phyloP scores from a whole-genome alignment of 2,329 filamentous ascomycete species.

The Colletotrichum tropicale region DNA sequence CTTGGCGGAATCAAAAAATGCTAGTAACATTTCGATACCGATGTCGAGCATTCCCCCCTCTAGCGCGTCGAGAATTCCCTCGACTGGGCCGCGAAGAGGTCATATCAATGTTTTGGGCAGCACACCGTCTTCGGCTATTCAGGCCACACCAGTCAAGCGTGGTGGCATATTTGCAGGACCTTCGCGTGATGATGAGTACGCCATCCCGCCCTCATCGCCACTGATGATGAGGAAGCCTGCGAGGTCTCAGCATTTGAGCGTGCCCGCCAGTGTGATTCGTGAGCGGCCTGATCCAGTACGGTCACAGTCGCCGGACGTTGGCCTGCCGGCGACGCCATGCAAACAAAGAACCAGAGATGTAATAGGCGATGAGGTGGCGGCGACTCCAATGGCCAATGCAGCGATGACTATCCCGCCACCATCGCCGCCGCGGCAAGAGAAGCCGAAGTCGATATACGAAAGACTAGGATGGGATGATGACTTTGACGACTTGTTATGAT shows the following conservation, averaged over 20 bases:
- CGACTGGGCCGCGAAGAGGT: slow-evolving; percentile 40
- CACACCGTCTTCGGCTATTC: slow-evolving; percentile 19
- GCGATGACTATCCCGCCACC: neutral
- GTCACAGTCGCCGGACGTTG: slow-evolving; percentile 8
- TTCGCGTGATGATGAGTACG: slow-evolving; percentile 24
- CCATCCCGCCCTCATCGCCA: slow-evolving; percentile 41
- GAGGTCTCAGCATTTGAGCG: neutral
- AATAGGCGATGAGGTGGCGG: slow-evolving; percentile 18
- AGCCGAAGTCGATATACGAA: slow-evolving; percentile 54
- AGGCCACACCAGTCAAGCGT: slow-evolving; percentile 19
- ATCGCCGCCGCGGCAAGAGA: slow-evolving; percentile 20
- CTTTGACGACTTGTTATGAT: slow-evolving; percentile 48
- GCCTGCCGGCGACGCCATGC: slow-evolving; percentile 42
- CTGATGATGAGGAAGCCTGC: slow-evolving; percentile 29
- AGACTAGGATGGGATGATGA: slow-evolving; percentile 64
- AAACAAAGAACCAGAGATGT: slow-evolving; percentile 29
- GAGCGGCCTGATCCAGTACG: slow-evolving; percentile 16
- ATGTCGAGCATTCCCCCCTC: slow-evolving; percentile 36
- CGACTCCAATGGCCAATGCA: neutral
- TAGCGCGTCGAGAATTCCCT: slow-evolving; percentile 43
- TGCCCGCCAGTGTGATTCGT: slow-evolving; percentile 30
- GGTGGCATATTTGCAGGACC: neutral
- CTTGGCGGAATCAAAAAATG: slow-evolving; percentile 35
- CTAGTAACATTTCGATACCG: neutral
- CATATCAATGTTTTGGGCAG: slow-evolving; percentile 31